These are phyloP conservation scores for Ustilago sp. DNA, from an alignment of 1,284 basidiomycete species.

Conservation along the genomic window DNA sequence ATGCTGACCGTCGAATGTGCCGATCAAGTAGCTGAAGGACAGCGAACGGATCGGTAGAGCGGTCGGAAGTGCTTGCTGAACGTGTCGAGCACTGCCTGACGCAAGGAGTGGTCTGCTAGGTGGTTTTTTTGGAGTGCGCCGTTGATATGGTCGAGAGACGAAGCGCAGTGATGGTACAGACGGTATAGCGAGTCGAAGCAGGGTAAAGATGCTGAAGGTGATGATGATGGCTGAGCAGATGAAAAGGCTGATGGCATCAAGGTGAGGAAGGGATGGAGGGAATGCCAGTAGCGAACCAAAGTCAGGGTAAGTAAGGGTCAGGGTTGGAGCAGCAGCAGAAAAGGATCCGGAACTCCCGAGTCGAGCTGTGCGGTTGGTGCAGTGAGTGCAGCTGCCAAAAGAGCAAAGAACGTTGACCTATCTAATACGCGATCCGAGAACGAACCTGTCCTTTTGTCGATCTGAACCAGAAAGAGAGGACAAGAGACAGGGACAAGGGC, in stretches of 20 bases:
- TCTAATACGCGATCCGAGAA: constrained; percentile 14
- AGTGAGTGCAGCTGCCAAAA: background rate
- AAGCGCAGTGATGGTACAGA: background rate
- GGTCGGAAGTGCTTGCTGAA: background rate
- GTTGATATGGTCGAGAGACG: constrained; percentile 7
- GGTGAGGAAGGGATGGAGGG: background rate
- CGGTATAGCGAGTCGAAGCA: background rate
- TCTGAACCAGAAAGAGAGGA: background rate
- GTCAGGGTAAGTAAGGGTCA: background rate
- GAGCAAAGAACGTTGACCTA: constrained; percentile 9
- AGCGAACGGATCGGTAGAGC: background rate
- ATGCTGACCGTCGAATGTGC: background rate
- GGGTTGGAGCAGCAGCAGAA: constrained; percentile 2
- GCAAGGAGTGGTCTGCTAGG: background rate
- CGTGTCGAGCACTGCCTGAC: background rate
- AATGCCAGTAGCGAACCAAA: background rate
- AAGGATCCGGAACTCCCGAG: constrained; percentile 43
- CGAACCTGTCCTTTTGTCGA: background rate
- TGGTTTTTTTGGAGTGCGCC: background rate
- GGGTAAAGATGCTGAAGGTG: background rate
- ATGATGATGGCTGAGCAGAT: constrained; percentile 3
- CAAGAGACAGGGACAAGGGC: constrained; percentile 1
- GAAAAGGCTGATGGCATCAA: background rate
- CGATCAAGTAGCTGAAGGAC: background rate
- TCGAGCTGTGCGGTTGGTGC: constrained; percentile 11